Conservation (phyloP, 1,139 yeast species). For the Geotrichum fermentans region DNA sequence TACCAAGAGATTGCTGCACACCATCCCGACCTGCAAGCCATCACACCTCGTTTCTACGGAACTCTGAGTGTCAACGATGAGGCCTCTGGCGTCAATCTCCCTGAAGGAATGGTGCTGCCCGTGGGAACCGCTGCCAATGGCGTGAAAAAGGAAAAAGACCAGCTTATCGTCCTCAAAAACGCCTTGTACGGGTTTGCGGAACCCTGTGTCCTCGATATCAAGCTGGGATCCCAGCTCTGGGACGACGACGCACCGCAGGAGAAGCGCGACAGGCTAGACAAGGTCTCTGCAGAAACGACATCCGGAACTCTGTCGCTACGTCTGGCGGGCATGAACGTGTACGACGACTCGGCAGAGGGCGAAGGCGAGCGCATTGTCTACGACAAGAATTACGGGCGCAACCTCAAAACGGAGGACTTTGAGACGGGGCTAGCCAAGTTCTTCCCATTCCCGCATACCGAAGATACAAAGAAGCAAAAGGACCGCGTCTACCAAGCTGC, state of each 20-base stretch:
- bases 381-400: slow-evolving; percentile 69
- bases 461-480: slow-evolving; percentile 31
- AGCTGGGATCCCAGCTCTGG: slow-evolving; percentile 66
- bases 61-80: slow-evolving; percentile 29
- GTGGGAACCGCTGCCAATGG: slow-evolving; percentile 17
- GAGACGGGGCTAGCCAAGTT: slow-evolving; percentile 49
- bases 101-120: slow-evolving; percentile 6
- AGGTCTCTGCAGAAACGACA: slow-evolving; percentile 68
- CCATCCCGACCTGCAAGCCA: slow-evolving; percentile 27
- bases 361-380: slow-evolving; percentile 42
- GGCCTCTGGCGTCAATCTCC: not conserved
- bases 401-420: slow-evolving; percentile 45
- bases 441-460: slow-evolving; percentile 37
- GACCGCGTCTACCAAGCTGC: slow-evolving; percentile 28
- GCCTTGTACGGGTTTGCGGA: slow-evolving; percentile 44
- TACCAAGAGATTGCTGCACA: slow-evolving; percentile 42
- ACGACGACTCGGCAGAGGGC: slow-evolving; percentile 26
- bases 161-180: slow-evolving; percentile 17
- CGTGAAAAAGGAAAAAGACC: slow-evolving; percentile 17
- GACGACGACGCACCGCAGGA: slow-evolving; percentile 58
- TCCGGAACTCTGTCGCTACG: slow-evolving; percentile 71
- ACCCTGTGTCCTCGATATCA: slow-evolving; percentile 79
- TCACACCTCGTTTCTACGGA: slow-evolving; percentile 43
- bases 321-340: slow-evolving; percentile 82
- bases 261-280: slow-evolving; percentile 54